Evolutionary conservation across 2,329 filamentous ascomycete species (phyloP).

Genomic region (Metarhizium album): DNA sequence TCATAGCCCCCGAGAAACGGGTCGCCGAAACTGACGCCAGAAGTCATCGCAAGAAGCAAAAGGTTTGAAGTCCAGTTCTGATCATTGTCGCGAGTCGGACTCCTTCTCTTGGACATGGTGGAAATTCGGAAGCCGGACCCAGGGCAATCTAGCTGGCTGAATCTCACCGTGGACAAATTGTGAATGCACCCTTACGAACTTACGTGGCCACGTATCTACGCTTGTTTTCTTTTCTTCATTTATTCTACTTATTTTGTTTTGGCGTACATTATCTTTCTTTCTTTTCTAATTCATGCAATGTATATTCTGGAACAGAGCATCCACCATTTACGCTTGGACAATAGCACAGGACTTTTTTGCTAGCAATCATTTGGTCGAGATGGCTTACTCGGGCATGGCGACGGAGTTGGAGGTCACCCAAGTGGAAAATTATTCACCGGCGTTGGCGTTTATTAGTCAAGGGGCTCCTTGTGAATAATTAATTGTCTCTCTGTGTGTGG

Average conservation of each 20-base stretch:
- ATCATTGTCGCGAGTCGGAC: not conserved
- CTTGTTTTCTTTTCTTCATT: not conserved
- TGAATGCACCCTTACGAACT: not conserved
- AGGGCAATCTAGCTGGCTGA: not conserved
- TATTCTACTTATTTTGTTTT: not conserved
- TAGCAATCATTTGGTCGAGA: not conserved
- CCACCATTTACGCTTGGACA: not conserved
- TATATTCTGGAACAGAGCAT: not conserved
- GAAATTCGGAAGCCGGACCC: not conserved
- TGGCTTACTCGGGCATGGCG: not conserved
- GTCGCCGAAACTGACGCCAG: conserved; percentile 12
- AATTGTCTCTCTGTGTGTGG: no score
- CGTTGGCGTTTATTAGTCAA: not conserved
- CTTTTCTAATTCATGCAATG: no score
- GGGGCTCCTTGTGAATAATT: not conserved
- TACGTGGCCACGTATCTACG: not conserved
- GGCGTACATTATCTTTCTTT: not conserved
- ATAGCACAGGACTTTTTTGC: not conserved
- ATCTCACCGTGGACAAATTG: not conserved
- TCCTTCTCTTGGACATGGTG: not conserved
- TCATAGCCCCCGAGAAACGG: conserved; percentile 8
- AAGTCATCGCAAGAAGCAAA: conserved; percentile 20
- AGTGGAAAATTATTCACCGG: not conserved
- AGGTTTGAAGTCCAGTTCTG: conserved; percentile 13
- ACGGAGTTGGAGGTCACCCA: not conserved